Evolutionary conservation across 345 rosid species (phyloP).

Genomic region (Jatropha curcas): DNA sequence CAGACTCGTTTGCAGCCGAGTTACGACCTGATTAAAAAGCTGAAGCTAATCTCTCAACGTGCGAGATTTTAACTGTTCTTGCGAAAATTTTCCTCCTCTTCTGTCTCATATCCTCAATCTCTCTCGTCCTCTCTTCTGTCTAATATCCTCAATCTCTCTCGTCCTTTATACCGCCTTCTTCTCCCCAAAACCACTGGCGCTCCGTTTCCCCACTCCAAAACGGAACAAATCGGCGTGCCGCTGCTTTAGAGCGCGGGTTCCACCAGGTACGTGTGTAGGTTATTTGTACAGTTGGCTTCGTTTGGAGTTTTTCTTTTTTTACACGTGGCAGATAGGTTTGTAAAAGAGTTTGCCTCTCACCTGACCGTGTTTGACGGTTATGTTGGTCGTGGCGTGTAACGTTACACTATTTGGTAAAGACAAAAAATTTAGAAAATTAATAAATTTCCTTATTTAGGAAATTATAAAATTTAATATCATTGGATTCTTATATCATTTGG

Average conservation of each 20-base stretch:
- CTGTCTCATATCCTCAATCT: slow-evolving; percentile 54
- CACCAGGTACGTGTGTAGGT: slow-evolving; percentile 73
- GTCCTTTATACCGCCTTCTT: slow-evolving; percentile 51
- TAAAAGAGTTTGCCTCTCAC: not conserved
- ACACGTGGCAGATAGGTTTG: slow-evolving; percentile 21
- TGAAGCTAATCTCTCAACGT: slow-evolving; percentile 30
- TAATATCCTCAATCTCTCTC: slow-evolving; percentile 49
- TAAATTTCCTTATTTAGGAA: not conserved
- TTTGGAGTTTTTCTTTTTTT: not conserved
- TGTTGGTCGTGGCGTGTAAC: slow-evolving; percentile 9
- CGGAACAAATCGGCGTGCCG: slow-evolving; percentile 56
- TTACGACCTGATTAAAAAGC: too few relatives aligned
- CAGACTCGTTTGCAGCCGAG: slow-evolving; percentile 16
- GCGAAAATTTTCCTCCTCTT: slow-evolving; percentile 44
- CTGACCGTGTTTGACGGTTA: slow-evolving; percentile 3
- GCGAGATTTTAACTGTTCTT: slow-evolving; percentile 40
- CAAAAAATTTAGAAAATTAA: too few relatives aligned
- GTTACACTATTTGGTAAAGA: not conserved
- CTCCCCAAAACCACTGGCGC: slow-evolving; percentile 25
- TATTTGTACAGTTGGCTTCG: not conserved
- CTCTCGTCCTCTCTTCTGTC: slow-evolving; percentile 50
- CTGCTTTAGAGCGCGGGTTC: slow-evolving; percentile 69
- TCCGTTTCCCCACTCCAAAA: slow-evolving; percentile 28
- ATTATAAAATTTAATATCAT: too few relatives aligned
- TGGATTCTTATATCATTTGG: too few relatives aligned